Conservation (phyloP, 306 rosid genomes). For the Purshia tridentata region DNA sequence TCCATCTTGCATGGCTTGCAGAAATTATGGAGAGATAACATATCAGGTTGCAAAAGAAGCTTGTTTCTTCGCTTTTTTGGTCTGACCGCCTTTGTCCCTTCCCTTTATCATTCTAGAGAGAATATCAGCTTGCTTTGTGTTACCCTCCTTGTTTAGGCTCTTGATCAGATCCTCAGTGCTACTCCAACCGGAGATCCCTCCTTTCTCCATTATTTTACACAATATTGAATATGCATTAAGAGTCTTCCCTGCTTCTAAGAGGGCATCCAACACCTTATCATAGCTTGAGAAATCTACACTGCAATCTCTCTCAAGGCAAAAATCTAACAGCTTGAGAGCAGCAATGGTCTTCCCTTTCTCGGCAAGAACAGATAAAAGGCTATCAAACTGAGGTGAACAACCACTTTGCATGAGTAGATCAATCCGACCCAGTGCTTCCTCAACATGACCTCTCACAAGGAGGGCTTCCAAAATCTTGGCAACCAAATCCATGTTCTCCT, state of each 20-base stretch:
- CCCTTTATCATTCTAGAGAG: constrained; percentile 75
- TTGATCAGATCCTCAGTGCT: constrained; percentile 63
- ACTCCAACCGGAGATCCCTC: constrained; percentile 66
- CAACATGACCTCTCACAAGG: constrained; percentile 81
- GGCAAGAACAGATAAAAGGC: constrained; percentile 60
- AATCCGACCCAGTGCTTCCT: constrained; percentile 84
- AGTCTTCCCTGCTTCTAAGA: constrained; percentile 73
- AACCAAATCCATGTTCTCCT: constrained; percentile 80
- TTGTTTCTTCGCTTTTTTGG: constrained; percentile 52
- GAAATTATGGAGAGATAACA: constrained; percentile 21
- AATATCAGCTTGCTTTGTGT: constrained; percentile 92
- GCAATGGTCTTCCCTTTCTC: constrained; percentile 88
- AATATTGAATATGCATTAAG: constrained; percentile 81
- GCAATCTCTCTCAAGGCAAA: constrained; percentile 72
- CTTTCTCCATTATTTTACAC: constrained; percentile 79
- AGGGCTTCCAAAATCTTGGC: constrained; percentile 84
- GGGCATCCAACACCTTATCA: constrained; percentile 78
- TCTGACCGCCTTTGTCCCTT: constrained; percentile 27
- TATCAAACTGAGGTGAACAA: constrained; percentile 54
- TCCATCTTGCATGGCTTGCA: background rate
- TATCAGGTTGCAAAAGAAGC: constrained; percentile 39
- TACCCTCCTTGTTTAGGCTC: constrained; percentile 79
- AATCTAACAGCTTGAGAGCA: constrained; percentile 83
- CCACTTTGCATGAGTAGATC: constrained; percentile 64
- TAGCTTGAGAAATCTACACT: constrained; percentile 59